These are phyloP conservation scores for Russula vinacea DNA, from an alignment of 768 basidiomycete species.

Conservation along the genomic window DNA sequence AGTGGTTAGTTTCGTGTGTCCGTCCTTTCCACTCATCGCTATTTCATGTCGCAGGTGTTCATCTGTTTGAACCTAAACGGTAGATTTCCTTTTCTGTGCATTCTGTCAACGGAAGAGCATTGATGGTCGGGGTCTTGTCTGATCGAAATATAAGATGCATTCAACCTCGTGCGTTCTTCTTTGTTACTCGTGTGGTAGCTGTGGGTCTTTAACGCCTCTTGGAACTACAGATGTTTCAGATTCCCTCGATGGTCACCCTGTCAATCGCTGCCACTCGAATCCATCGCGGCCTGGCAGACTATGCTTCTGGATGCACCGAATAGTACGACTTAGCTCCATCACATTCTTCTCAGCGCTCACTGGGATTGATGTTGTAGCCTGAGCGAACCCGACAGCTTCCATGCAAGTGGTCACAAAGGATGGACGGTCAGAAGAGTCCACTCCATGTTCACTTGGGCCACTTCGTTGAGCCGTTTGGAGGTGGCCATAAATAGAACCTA, in stretches of 20 bases:
- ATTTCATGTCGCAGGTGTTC: not conserved
- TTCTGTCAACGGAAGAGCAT: not conserved
- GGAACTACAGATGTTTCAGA: not conserved
- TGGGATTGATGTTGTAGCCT: not conserved
- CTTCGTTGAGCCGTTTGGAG: not conserved
- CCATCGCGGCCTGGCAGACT: not conserved
- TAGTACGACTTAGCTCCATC: not conserved
- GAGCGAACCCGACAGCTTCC: not conserved
- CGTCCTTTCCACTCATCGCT: not conserved
- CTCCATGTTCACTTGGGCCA: no score
- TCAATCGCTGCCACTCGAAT: slow-evolving; percentile 7
- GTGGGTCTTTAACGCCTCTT: not conserved
- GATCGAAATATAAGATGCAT: not conserved
- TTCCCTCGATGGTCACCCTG: not conserved
- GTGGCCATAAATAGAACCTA: not conserved
- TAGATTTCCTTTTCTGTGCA: not conserved
- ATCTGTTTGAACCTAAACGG: slow-evolving; percentile 5
- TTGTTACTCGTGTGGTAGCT: no score
- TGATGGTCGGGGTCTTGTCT: not conserved
- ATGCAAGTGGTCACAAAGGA: not conserved
- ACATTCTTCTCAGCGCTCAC: not conserved
- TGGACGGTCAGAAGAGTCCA: not conserved
- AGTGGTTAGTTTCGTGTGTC: no score
- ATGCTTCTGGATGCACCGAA: not conserved
- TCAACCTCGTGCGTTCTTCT: not conserved